Evolutionary conservation across 1,139 yeast genomes (phyloP).

Genomic region (Kodamaea fungicola): DNA sequence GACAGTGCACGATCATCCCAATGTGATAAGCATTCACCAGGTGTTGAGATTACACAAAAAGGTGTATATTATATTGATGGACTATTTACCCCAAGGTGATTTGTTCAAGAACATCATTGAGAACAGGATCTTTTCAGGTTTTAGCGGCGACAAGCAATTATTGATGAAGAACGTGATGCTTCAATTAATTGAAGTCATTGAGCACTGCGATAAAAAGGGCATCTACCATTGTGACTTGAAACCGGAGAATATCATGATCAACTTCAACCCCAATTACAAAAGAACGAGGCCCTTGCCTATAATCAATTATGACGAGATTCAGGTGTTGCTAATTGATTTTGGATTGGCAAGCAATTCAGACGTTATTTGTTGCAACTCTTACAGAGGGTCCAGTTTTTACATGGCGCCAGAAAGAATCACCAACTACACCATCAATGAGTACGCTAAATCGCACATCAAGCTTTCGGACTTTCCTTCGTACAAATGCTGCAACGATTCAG

Average conservation of each 20-base stretch:
- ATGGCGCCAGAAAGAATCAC: slow-evolving; percentile 89
- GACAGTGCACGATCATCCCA: slow-evolving; percentile 73
- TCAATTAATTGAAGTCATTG: slow-evolving; percentile 71
- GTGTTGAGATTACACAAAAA: slow-evolving; percentile 58
- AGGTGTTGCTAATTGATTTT: slow-evolving; percentile 73
- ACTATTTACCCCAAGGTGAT: slow-evolving; percentile 79
- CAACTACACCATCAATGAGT: slow-evolving; percentile 36
- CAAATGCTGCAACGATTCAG: slow-evolving; percentile 19
- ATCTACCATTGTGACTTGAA: slow-evolving; percentile 88
- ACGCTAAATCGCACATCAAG: slow-evolving; percentile 27
- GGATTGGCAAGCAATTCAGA: slow-evolving; percentile 71
- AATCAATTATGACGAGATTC: slow-evolving; percentile 53
- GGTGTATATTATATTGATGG: slow-evolving; percentile 72
- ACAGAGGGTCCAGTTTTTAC: slow-evolving; percentile 85
- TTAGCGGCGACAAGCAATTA: slow-evolving; percentile 29
- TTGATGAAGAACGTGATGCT: slow-evolving; percentile 69
- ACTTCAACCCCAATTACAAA: slow-evolving; percentile 27
- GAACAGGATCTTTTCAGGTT: slow-evolving; percentile 44
- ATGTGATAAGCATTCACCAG: slow-evolving; percentile 69
- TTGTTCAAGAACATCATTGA: slow-evolving; percentile 79
- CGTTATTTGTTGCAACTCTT: slow-evolving; percentile 63
- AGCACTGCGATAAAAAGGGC: slow-evolving; percentile 61
- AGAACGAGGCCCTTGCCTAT: slow-evolving; percentile 17
- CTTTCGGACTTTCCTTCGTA: slow-evolving; percentile 26
- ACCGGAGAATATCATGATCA: slow-evolving; percentile 80